Base-by-base conservation (phyloP, 2,329 filamentous ascomycete species). In the Mariannaea elegans region DNA sequence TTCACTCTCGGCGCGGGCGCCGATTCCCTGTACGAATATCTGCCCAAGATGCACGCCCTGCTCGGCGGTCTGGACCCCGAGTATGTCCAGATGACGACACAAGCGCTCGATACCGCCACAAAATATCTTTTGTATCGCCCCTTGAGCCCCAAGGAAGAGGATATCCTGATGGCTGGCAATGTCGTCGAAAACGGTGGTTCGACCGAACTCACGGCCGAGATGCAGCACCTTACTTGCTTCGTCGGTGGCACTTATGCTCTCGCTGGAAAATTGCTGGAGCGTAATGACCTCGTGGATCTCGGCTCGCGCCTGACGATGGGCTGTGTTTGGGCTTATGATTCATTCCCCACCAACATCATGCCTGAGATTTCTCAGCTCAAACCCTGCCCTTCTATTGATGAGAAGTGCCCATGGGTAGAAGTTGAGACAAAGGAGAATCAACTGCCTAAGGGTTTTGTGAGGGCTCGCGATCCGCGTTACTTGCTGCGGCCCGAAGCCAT, bases 221-320 rank as follows among this genome's bases (percentile, higher is more conserved):
- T 76, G 72, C 73, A 89, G 58, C 90, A 93, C 71, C 78, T 92
- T 2, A 83, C 84, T 3, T 93, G 90, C 74, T 93, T 91, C 70
- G 80, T 85, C 3, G 90, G 90, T 7, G 90, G 89, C 9, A 88
- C 90, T 80, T 88, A 91, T 44, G 90, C 81, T 1, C 81, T 93
- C 32, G 88, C 85, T 1, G 87, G 89, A 1, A 85, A 83, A 60
- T 78, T 92, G 23, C 85, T 91, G 57, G 72, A 76, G 1, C 75
- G 77, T 16, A 71, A 74, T 3, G 78, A 83, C 68, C 77, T 84
- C 62, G 72, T 86, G 51, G 73, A 77, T 42, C 70, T 81, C 14
- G 84, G 77, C n/a, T 75, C 76, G 8, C 78, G 79, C 41, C 77
- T 86, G 16, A 79, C 84, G 1, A 77, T 80, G 19, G 84, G 84